A percentile compares a stretch with the other conserved stretches of the same genome.
phyloP scores from a whole-genome alignment of 202 grass and related monocot species.

The Cymbopogon flexuosus region DNA sequence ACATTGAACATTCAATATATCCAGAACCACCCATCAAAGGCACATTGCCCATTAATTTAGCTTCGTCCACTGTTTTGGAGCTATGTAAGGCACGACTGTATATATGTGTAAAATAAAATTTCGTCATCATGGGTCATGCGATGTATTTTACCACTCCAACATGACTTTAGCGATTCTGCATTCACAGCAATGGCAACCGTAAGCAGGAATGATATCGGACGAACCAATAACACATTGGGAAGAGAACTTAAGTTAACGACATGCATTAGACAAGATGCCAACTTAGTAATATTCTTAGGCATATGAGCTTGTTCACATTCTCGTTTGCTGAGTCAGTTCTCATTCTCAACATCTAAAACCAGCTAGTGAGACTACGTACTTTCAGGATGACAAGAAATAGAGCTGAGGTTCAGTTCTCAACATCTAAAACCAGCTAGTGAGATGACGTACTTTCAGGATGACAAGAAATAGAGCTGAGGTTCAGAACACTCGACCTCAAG shows the following conservation, averaged over 20 bases:
- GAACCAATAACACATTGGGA: not conserved
- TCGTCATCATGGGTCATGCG: not conserved
- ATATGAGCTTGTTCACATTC: not conserved
- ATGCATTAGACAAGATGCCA: not conserved
- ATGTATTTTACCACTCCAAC: not conserved
- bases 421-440: conserved; percentile 1
- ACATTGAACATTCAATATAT: conserved; percentile 20
- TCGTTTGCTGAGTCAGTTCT: not conserved
- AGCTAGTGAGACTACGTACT: not conserved
- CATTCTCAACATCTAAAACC: conserved; percentile 8
- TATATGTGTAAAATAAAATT: not conserved
- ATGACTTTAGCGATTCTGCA: not conserved
- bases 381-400: not conserved
- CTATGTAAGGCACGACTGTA: conserved; percentile 17
- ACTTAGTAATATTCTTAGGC: not conserved
- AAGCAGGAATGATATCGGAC: not conserved
- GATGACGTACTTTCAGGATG: not conserved
- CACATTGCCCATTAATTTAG: conserved; percentile 31
- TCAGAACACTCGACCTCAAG: conserved; percentile 18
- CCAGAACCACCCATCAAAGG: conserved; percentile 20
- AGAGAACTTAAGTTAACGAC: not conserved
- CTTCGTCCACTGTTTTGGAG: conserved; percentile 8
- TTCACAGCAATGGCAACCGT: not conserved
- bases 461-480: not conserved
- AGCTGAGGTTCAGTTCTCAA: not conserved